phyloP scores from a whole-genome alignment of 2,329 filamentous ascomycete species.

The Trichothecium sympodiale region DNA sequence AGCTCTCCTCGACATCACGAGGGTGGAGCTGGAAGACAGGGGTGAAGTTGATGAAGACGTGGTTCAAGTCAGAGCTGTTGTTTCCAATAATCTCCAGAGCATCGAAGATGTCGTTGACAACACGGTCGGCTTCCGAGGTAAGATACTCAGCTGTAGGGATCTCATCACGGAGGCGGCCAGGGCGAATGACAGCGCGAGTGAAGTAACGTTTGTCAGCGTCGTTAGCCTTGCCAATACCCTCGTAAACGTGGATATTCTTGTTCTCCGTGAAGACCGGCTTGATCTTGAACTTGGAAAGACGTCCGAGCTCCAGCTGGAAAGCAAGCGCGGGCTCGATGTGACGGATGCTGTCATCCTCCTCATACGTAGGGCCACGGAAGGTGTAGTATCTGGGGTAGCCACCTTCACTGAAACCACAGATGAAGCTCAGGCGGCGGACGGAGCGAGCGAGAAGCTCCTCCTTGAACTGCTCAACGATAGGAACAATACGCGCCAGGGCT shows the following conservation, averaged over 20 bases:
- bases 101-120: constrained; percentile 96
- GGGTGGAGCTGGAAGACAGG: constrained; percentile 90
- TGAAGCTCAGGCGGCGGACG: constrained; percentile 87
- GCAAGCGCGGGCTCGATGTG: constrained; percentile 93
- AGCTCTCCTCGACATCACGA: constrained; percentile 79
- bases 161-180: constrained; percentile 88
- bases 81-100: constrained; percentile 97
- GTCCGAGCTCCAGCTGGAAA: constrained; percentile 94
- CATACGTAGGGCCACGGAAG: constrained; percentile 84
- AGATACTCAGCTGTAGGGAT: constrained; percentile 98
- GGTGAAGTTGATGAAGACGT: constrained; percentile 99
- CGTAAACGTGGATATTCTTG: constrained; percentile 97
- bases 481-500: constrained; percentile 62
- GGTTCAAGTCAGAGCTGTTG: constrained; percentile 98
- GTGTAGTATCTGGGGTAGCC: constrained; percentile 97
- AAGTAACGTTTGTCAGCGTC: constrained; percentile 99
- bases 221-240: constrained; percentile 86
- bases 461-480: constrained; percentile 70
- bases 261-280: constrained; percentile 98
- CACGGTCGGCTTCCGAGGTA: constrained; percentile 88
- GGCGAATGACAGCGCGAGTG: constrained; percentile 87
- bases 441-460: constrained; percentile 71
- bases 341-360: constrained; percentile 90
- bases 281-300: constrained; percentile 94
- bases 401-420: constrained; percentile 88